Conservation (phyloP, 2,329 filamentous ascomycete species). For the Celoporthe dispersa region DNA sequence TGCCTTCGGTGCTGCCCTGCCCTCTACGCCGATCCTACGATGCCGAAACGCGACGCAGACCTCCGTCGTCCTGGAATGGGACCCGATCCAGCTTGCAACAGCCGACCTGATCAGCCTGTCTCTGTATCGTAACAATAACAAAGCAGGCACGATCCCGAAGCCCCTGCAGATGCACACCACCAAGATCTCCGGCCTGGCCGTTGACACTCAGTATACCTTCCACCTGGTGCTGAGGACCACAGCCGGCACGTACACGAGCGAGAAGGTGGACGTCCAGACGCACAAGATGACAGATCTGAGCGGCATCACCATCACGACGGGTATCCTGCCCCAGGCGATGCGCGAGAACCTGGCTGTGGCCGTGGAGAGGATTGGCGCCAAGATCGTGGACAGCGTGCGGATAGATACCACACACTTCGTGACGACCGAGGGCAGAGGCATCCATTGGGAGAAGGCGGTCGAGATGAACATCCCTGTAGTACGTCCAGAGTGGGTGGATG, state of each 20-base stretch:
- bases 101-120: constrained; percentile 88
- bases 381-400: constrained; percentile 84
- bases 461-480: constrained; percentile 99
- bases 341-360: constrained; percentile 76
- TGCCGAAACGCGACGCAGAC: constrained; percentile 98
- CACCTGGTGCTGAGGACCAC: constrained; percentile 89
- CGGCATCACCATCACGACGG: constrained; percentile 92
- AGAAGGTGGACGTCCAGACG: constrained; percentile 83
- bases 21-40: constrained; percentile 76
- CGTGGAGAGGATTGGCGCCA: constrained; percentile 87
- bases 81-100: constrained; percentile 89
- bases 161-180: constrained; percentile 88
- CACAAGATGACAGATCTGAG: constrained; percentile 99
- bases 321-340: constrained; percentile 75
- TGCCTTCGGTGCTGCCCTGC: constrained; percentile 82
- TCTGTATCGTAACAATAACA: constrained; percentile 93
- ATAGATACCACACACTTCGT: constrained; percentile 99
- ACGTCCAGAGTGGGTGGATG: constrained; percentile 94
- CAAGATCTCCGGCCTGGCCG: constrained; percentile 94
- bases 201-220: constrained; percentile 95
- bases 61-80: constrained; percentile 98
- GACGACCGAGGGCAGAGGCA: constrained; percentile 88
- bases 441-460: constrained; percentile 92
- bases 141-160: constrained; percentile 91
- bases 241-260: constrained; percentile 83